These are phyloP conservation scores for Penium margaritaceum DNA, from an alignment of 139 green algal genomes.

Conservation along the genomic window DNA sequence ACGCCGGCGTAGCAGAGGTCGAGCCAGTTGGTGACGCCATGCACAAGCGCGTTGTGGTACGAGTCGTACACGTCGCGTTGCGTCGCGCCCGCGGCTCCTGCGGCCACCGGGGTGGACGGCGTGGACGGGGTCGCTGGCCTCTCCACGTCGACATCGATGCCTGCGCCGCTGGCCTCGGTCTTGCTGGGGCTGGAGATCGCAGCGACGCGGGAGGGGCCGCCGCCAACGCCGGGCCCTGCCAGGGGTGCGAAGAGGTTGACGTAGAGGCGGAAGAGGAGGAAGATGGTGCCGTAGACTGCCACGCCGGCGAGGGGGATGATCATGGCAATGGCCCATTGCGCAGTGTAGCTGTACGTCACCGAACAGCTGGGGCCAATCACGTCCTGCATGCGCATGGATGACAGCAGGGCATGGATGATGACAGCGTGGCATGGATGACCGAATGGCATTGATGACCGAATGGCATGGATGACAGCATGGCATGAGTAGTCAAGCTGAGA, in stretches of 20 bases:
- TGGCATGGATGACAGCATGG: no score
- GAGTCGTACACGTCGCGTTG: neutral
- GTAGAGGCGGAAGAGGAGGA: neutral
- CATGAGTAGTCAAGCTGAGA: no score
- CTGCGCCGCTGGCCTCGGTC: neutral
- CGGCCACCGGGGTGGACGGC: no score
- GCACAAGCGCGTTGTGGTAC: neutral
- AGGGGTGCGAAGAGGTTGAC: no score
- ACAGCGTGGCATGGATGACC: no score
- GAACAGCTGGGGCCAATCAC: neutral
- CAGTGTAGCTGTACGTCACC: neutral
- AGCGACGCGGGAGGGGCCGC: neutral
- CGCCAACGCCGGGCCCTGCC: no score
- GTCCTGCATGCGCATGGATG: no score
- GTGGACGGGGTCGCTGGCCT: no score
- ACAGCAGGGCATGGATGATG: no score
- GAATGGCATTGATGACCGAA: no score
- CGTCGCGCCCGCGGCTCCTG: no score
- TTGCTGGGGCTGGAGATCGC: neutral
- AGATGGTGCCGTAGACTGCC: neutral
- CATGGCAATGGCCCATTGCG: neutral
- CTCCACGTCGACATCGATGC: no score
- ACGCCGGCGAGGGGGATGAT: neutral
- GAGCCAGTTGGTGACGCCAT: constrained; percentile 7
- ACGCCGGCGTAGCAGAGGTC: neutral